A percentile compares a stretch with the other conserved stretches of the same genome.
Evolutionary conservation across 176 grass and related monocot genomes (phyloP).

Genomic region (Saccharum spontaneum): DNA sequence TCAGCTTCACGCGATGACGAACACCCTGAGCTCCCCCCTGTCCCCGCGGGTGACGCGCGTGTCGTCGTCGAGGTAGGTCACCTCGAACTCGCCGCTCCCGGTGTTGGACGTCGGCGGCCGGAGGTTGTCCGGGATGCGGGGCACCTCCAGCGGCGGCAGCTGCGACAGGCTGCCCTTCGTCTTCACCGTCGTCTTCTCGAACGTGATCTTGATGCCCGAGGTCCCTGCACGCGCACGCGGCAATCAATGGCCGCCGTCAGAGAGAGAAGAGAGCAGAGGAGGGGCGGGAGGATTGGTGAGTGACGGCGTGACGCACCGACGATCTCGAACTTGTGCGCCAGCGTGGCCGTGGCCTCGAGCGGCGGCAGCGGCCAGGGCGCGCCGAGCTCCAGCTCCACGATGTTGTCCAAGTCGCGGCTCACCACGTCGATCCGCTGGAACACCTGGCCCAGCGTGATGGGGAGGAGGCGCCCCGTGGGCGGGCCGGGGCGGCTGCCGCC

Average conservation of each 20-base stretch:
- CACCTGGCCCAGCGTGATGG: slow-evolving; percentile 85
- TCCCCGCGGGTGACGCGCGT: slow-evolving; percentile 82
- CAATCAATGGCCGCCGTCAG: background rate
- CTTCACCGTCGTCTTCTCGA: slow-evolving; percentile 91
- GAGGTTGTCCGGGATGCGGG: slow-evolving; percentile 68
- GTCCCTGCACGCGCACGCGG: slow-evolving; percentile 31
- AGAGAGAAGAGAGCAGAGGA: background rate
- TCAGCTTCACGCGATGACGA: slow-evolving; percentile 62
- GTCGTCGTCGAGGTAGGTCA: slow-evolving; percentile 83
- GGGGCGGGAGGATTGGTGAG: background rate
- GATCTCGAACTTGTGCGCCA: slow-evolving; percentile 82
- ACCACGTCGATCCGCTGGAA: slow-evolving; percentile 86
- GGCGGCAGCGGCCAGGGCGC: slow-evolving; percentile 84
- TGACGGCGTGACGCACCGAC: slow-evolving; percentile 45
- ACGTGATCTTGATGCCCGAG: slow-evolving; percentile 70
- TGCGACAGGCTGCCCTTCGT: slow-evolving; percentile 70
- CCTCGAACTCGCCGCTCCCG: slow-evolving; percentile 83
- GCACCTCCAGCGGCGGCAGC: slow-evolving; percentile 83
- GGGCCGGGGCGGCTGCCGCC: slow-evolving; percentile 91
- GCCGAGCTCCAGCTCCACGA: slow-evolving; percentile 83
- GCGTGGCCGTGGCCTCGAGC: slow-evolving; percentile 57
- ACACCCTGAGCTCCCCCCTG: slow-evolving; percentile 81
- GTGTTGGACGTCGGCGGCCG: slow-evolving; percentile 70
- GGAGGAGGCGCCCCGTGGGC: slow-evolving; percentile 69
- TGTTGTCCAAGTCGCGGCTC: slow-evolving; percentile 82